Evolutionary conservation across 345 rosid species (phyloP).

Genomic region (Salix udensis): DNA sequence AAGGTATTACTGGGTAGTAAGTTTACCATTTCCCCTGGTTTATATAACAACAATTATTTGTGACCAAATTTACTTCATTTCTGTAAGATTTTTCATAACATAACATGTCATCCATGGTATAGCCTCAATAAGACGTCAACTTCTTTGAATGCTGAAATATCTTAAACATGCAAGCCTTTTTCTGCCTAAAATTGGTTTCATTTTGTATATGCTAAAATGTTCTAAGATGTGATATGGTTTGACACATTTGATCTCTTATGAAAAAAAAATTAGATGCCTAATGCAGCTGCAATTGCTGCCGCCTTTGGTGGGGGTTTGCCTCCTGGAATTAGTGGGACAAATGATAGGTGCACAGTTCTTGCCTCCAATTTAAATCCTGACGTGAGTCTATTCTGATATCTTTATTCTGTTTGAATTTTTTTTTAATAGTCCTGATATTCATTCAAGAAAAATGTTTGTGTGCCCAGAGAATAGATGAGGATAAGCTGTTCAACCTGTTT

Average conservation of each 20-base stretch:
- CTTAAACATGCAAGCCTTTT: neutral
- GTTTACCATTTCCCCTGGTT: neutral
- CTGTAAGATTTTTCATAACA: neutral
- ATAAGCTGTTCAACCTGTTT: constrained; percentile 90
- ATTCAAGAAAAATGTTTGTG: constrained; percentile 12
- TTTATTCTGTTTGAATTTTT: neutral
- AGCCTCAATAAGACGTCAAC: neutral
- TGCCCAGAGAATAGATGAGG: constrained; percentile 78
- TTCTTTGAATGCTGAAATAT: constrained; percentile 3
- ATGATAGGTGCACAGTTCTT: constrained; percentile 87
- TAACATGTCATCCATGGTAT: neutral
- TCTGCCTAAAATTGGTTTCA: neutral
- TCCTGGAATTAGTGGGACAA: constrained; percentile 91
- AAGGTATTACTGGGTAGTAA: neutral
- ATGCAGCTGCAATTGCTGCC: constrained; percentile 88
- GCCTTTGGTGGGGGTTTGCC: constrained; percentile 97
- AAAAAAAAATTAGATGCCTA: constrained; percentile 57
- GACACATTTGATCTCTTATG: neutral
- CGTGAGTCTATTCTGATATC: constrained; percentile 41
- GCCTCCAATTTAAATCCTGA: constrained; percentile 87
- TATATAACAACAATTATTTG: neutral
- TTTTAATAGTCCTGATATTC: constrained; percentile 4
- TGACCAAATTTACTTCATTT: neutral
- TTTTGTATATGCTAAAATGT: neutral
- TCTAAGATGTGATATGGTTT: neutral